These are phyloP conservation scores for Teratosphaeriaceae sp. DNA, from an alignment of 2,329 filamentous ascomycete genomes.

Conservation along the genomic window DNA sequence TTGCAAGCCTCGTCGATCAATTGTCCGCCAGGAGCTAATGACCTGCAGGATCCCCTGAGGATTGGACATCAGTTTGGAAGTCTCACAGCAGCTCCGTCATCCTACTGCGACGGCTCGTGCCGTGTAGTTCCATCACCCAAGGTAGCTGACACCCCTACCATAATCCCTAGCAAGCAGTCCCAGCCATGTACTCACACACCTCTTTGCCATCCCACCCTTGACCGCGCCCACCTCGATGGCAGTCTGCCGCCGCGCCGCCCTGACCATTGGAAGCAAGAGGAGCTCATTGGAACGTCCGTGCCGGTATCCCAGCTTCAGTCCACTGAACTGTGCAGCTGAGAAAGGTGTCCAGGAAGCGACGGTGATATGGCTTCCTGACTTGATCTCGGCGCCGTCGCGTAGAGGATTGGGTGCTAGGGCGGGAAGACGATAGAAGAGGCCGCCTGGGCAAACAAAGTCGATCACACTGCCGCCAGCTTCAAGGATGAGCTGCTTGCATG, in stretches of 20 bases:
- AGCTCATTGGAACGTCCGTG: not conserved
- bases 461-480: constrained; percentile 13
- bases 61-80: not conserved
- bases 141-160: constrained; percentile 5
- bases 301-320: constrained; percentile 6
- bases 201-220: not conserved
- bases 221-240: not conserved
- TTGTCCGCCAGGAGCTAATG: too few species aligned
- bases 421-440: constrained; percentile 15
- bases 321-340: constrained; percentile 10
- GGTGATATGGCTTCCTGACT: constrained; percentile 9
- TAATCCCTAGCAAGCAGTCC: constrained; percentile 5
- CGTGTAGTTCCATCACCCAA: not conserved
- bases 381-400: constrained; percentile 3
- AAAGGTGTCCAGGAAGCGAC: constrained; percentile 11
- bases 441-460: constrained; percentile 13
- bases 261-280: constrained; percentile 2
- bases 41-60: too few species aligned
- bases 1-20: too few species aligned
- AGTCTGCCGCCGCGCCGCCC: not conserved
- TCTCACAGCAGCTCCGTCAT: not conserved
- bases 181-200: constrained; percentile 4
- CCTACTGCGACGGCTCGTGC: not conserved
- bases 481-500: constrained; percentile 11
- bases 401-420: constrained; percentile 7